Percentiles rank a stretch among this genome's conserved stretches.
Evolutionary conservation across 2,329 filamentous ascomycete genomes (phyloP).

Genomic region (Grosmannia clavigera): DNA sequence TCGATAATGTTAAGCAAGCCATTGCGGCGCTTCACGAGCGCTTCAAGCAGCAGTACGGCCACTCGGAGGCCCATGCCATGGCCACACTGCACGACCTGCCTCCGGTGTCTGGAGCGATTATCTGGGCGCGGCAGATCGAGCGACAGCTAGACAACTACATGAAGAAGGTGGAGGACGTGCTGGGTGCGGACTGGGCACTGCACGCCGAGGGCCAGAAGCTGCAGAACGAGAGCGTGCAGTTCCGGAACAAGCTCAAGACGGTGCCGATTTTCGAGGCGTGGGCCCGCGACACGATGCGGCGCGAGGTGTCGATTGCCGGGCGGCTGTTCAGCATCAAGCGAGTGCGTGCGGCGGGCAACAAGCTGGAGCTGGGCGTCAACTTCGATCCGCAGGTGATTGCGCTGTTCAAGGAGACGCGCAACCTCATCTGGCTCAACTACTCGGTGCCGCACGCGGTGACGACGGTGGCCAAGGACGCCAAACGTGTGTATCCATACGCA

Average conservation of each 20-base stretch:
- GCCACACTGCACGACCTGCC: conserved; percentile 91
- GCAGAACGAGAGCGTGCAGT: conserved; percentile 79
- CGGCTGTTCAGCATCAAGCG: conserved; percentile 82
- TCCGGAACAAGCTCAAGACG: conserved; percentile 92
- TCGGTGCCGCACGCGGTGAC: conserved; percentile 88
- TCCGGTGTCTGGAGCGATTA: conserved; percentile 91
- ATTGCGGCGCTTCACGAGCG: conserved; percentile 88
- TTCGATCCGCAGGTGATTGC: conserved; percentile 97
- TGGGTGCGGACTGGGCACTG: conserved; percentile 87
- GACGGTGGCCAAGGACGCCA: conserved; percentile 96
- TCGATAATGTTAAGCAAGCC: conserved; percentile 94
- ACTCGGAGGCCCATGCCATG: conserved; percentile 97
- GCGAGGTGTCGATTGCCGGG: conserved; percentile 83
- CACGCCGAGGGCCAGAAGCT: conserved; percentile 93
- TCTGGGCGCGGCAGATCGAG: conserved; percentile 96
- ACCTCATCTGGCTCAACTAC: conserved; percentile 89
- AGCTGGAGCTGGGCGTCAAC: conserved; percentile 81
- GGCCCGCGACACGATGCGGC: conserved; percentile 77
- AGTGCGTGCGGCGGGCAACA: conserved; percentile 81
- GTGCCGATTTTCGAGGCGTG: conserved; percentile 90
- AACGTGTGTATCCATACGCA: conserved; percentile 93
- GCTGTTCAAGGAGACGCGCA: conserved; percentile 95
- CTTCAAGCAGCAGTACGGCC: conserved; percentile 97
- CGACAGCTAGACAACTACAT: conserved; percentile 92
- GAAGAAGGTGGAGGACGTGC: conserved; percentile 96